A percentile compares a stretch with the other conserved stretches of the same genome.
Evolutionary conservation across 208 protist genomes (phyloP).

Genomic region (Leishmania martiniquensis): DNA sequence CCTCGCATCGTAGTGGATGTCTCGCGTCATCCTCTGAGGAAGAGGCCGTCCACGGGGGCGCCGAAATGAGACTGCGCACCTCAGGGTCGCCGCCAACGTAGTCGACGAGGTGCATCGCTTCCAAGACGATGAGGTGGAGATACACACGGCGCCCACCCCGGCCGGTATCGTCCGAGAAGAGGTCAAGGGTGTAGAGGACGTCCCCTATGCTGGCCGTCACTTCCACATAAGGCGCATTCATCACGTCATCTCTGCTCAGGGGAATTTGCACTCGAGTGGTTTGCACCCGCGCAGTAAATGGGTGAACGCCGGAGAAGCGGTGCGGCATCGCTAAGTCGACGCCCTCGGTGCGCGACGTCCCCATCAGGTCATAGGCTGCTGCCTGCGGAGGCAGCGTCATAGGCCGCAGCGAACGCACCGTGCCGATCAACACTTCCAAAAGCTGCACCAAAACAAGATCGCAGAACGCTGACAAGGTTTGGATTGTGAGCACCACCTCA

Average conservation of each 20-base stretch:
- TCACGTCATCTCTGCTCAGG: conserved; percentile 6
- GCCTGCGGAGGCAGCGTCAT: background rate
- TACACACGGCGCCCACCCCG: background rate
- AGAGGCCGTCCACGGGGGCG: conserved; percentile 10
- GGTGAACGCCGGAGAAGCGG: background rate
- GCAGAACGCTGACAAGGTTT: conserved; percentile 6
- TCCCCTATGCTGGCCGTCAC: conserved; percentile 11
- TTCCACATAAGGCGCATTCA: conserved; percentile 27
- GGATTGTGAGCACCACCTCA: conserved; percentile 9
- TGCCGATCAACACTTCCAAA: conserved; percentile 12
- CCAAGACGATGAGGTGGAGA: conserved; percentile 7
- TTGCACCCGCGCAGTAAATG: conserved; percentile 7
- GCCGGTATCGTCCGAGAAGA: background rate
- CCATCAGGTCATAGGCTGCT: background rate
- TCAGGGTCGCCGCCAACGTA: conserved; percentile 26
- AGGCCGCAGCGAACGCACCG: background rate
- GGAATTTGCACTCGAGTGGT: conserved; percentile 13
- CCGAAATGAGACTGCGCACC: conserved; percentile 14
- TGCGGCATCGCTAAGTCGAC: background rate
- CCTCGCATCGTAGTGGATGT: conserved; percentile 10
- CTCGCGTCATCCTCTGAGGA: background rate
- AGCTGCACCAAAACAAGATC: conserved; percentile 23
- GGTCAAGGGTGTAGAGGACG: background rate
- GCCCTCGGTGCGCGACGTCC: background rate
- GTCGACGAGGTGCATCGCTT: conserved; percentile 23